phyloP scores from a whole-genome alignment of 1,284 basidiomycete genomes.

The Flammula alnicola region DNA sequence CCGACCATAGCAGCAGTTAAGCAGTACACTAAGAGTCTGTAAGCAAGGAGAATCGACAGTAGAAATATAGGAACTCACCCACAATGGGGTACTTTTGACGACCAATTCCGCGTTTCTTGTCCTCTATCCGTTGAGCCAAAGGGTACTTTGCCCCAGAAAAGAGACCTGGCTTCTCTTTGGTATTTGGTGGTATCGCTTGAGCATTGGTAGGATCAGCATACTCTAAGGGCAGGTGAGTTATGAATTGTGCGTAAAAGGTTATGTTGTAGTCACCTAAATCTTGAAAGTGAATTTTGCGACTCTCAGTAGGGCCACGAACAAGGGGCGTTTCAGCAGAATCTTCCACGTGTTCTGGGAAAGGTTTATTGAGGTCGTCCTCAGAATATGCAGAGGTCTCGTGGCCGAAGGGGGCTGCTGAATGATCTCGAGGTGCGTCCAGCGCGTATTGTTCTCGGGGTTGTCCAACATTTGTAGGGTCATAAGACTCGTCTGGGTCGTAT shows the following conservation, averaged over 20 bases:
- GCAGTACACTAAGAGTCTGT: slow-evolving; percentile 67
- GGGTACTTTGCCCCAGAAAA: slow-evolving; percentile 60
- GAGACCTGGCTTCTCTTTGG: slow-evolving; percentile 47
- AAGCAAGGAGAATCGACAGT: background rate
- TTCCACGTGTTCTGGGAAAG: slow-evolving; percentile 24
- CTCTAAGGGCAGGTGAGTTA: slow-evolving; percentile 41
- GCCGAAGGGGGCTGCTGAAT: too few species aligned
- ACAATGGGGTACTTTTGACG: slow-evolving; percentile 82
- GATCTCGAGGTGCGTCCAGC: background rate
- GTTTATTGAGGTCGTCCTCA: slow-evolving; percentile 16
- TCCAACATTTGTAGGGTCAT: slow-evolving; percentile 15
- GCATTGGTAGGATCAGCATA: slow-evolving; percentile 56
- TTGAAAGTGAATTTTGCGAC: slow-evolving; percentile 44
- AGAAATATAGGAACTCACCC: slow-evolving; percentile 44
- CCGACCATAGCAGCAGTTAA: slow-evolving; percentile 71
- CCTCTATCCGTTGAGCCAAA: slow-evolving; percentile 82
- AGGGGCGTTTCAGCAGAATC: slow-evolving; percentile 47
- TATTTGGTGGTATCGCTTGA: slow-evolving; percentile 27
- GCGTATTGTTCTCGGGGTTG: slow-evolving; percentile 5
- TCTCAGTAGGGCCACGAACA: slow-evolving; percentile 49
- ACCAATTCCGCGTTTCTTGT: slow-evolving; percentile 83
- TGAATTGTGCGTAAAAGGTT: background rate
- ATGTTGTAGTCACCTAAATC: slow-evolving; percentile 53
- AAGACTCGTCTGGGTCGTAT: slow-evolving; percentile 6
- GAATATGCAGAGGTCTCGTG: slow-evolving; percentile 10